Evolutionary conservation across 1,284 basidiomycete species (phyloP).

Genomic region (Ceratobasidium sp.): DNA sequence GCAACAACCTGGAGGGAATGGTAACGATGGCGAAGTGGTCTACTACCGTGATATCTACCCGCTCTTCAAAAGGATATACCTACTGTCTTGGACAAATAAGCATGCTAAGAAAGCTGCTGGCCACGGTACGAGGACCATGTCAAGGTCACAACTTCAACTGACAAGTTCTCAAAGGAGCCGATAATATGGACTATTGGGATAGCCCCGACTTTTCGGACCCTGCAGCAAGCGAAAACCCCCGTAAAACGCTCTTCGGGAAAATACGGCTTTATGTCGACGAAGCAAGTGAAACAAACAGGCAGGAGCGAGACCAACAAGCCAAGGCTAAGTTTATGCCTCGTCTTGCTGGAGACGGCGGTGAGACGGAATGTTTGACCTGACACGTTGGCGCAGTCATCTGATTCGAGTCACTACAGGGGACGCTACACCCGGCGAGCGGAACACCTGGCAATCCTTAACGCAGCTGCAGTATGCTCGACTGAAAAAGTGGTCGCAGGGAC

Average conservation of each 20-base stretch:
- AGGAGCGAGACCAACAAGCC: constrained; percentile 46
- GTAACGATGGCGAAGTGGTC: constrained; percentile 49
- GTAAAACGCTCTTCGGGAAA: constrained; percentile 50
- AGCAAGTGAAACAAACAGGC: constrained; percentile 17
- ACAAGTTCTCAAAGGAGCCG: constrained; percentile 48
- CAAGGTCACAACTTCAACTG: not conserved
- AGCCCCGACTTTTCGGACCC: constrained; percentile 27
- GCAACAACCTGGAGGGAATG: constrained; percentile 37
- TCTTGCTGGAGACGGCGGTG: constrained; percentile 55
- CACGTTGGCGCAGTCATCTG: constrained; percentile 34
- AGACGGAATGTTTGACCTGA: constrained; percentile 33
- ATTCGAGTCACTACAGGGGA: not conserved
- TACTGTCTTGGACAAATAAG: constrained; percentile 53
- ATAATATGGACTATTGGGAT: constrained; percentile 40
- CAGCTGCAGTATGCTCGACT: constrained; percentile 57
- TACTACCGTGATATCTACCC: constrained; percentile 58
- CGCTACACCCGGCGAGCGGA: not conserved
- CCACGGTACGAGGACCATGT: not conserved
- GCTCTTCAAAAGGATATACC: constrained; percentile 52
- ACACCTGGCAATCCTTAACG: constrained; percentile 54
- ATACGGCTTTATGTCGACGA: constrained; percentile 50
- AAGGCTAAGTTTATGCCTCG: constrained; percentile 56
- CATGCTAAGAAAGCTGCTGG: constrained; percentile 53
- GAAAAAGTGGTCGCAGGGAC: constrained; percentile 55
- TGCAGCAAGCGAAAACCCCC: constrained; percentile 8